Evolutionary conservation across 2,329 filamentous ascomycete genomes (phyloP).

Genomic region (Ophiognomonia clavigignenti-juglandacearum): DNA sequence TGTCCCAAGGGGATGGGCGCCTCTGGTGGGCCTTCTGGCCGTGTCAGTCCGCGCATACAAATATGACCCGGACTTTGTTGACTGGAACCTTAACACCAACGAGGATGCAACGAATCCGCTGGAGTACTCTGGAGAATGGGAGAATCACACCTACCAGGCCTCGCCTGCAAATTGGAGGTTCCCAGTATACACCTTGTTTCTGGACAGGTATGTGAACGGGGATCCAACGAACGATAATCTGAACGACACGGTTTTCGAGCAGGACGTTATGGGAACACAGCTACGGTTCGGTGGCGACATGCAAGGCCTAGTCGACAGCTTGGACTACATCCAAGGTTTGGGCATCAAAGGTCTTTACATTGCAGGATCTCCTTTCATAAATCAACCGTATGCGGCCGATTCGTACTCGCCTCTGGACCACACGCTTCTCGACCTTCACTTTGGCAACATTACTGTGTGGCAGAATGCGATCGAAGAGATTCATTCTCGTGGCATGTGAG

Average conservation of each 20-base stretch:
- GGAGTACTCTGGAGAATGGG: constrained; percentile 50
- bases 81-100: constrained; percentile 30
- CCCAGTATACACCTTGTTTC: constrained; percentile 60
- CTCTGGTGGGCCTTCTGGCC: constrained; percentile 15
- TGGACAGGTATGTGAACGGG: constrained; percentile 61
- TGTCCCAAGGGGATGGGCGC: constrained; percentile 16
- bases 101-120: constrained; percentile 42
- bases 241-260: constrained; percentile 56
- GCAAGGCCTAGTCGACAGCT: constrained; percentile 50
- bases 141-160: constrained; percentile 42
- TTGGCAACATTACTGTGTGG: constrained; percentile 55
- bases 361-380: constrained; percentile 58
- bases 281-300: constrained; percentile 60
- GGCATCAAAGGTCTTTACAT: constrained; percentile 61
- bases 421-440: constrained; percentile 59
- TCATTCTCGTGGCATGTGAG: constrained; percentile 59
- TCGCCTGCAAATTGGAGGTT: constrained; percentile 58
- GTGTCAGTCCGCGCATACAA: constrained; percentile 7
- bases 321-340: constrained; percentile 62
- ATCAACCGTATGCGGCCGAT: constrained; percentile 59
- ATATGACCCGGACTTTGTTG: constrained; percentile 16
- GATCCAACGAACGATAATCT: constrained; percentile 60
- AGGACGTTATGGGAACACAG: constrained; percentile 55
- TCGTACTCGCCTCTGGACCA: constrained; percentile 55
- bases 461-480: constrained; percentile 53